Percentiles rank a stretch among this genome's conserved stretches.
phyloP scores from a whole-genome alignment of 2,329 filamentous ascomycete genomes.

The Paecilomyces sp. region DNA sequence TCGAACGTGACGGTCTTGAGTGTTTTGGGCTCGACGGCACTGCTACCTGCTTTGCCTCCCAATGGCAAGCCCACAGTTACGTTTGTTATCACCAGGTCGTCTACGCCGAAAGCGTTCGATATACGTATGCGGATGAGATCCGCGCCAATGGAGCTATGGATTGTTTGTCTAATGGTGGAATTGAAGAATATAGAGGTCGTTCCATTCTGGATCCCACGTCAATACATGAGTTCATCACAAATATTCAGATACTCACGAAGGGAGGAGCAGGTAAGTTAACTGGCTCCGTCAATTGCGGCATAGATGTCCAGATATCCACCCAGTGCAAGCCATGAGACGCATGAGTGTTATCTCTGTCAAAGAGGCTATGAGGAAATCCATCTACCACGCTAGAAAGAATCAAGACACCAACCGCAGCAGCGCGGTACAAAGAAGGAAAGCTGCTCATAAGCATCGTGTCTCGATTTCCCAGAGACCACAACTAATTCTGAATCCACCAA shows the following conservation, averaged over 20 bases:
- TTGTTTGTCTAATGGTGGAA: constrained; percentile 59
- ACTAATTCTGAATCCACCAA: background rate
- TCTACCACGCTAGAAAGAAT: background rate
- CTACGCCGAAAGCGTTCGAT: constrained; percentile 59
- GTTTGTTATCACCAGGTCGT: constrained; percentile 52
- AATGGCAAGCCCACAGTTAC: constrained; percentile 52
- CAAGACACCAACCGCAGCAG: background rate
- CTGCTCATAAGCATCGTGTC: background rate
- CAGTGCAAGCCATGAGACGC: constrained; percentile 36
- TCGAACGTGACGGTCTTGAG: constrained; percentile 53
- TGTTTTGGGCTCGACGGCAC: constrained; percentile 46
- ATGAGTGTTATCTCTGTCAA: background rate
- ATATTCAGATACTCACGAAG: constrained; percentile 40
- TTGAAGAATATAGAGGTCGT: constrained; percentile 51
- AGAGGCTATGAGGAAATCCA: background rate
- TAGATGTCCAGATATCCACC: constrained; percentile 58
- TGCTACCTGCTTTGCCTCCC: constrained; percentile 36
- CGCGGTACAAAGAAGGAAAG: background rate
- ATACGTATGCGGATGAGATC: constrained; percentile 54
- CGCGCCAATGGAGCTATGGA: constrained; percentile 52
- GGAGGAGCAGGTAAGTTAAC: constrained; percentile 54
- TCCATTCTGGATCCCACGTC: constrained; percentile 37
- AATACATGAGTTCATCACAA: constrained; percentile 4
- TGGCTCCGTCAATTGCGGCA: constrained; percentile 59
- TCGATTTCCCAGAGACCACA: background rate